Evolutionary conservation across 177 flowering plant species (phyloP).

Genomic region (Vitis hybrid): DNA sequence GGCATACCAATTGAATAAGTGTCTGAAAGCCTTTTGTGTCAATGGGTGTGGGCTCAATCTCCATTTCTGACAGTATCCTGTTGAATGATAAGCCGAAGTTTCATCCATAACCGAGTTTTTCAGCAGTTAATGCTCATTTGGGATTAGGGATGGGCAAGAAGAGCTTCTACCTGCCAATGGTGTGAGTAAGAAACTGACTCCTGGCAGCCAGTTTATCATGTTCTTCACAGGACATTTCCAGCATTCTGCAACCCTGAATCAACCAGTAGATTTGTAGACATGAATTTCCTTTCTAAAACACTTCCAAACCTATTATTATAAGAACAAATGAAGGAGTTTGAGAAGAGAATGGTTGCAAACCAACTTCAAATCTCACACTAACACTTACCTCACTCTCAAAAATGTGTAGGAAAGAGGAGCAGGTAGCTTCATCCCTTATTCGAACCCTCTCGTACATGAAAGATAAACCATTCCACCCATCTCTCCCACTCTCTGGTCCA

Average conservation of each 20-base stretch:
- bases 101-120: not conserved
- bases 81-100: not conserved
- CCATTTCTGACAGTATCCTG: constrained; percentile 59
- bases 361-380: no score
- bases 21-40: constrained; percentile 62
- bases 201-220: constrained; percentile 61
- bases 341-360: no score
- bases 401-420: constrained; percentile 49
- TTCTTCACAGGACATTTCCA: constrained; percentile 73
- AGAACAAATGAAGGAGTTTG: no score
- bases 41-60: constrained; percentile 51
- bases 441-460: constrained; percentile 72
- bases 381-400: constrained; percentile 49
- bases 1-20: constrained; percentile 54
- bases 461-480: constrained; percentile 64
- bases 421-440: constrained; percentile 38
- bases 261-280: not conserved
- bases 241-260: constrained; percentile 70
- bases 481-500: constrained; percentile 73
- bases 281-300: not conserved
- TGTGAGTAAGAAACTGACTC: constrained; percentile 70
- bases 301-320: not conserved
- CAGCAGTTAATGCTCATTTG: not conserved
- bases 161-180: constrained; percentile 56
- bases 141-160: not conserved